Evolutionary conservation across 306 rosid genomes (phyloP).

Genomic region (Benincasa hispida): DNA sequence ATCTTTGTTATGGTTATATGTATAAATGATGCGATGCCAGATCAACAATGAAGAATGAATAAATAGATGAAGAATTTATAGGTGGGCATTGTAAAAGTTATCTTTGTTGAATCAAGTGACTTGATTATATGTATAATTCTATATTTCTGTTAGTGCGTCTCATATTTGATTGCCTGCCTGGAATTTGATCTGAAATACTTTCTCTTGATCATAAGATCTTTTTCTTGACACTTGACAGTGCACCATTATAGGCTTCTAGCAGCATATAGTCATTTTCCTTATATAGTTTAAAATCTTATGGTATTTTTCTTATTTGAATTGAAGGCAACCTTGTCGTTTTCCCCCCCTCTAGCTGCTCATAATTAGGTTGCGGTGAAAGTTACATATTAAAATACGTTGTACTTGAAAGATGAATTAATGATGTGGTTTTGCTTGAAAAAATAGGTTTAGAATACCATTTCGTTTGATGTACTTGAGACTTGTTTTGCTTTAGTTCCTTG

Average conservation of each 20-base stretch:
- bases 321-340: background rate
- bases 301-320: background rate
- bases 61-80: background rate
- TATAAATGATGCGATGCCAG: background rate
- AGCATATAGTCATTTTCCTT: background rate
- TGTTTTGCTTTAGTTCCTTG: background rate
- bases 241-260: background rate
- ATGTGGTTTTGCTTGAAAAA: background rate
- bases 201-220: background rate
- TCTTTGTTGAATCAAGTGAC: background rate
- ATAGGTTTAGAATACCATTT: background rate
- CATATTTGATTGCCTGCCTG: background rate
- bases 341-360: background rate
- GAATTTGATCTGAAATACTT: background rate
- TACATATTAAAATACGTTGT: background rate
- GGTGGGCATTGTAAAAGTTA: background rate
- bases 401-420: background rate
- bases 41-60: background rate
- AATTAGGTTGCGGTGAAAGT: background rate
- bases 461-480: background rate
- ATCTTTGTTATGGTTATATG: background rate
- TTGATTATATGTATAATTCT: background rate
- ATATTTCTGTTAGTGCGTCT: background rate
- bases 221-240: background rate
- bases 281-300: background rate